Base-by-base conservation (phyloP, 2,329 filamentous ascomycete genomes). In the Penicillium verrucosum region DNA sequence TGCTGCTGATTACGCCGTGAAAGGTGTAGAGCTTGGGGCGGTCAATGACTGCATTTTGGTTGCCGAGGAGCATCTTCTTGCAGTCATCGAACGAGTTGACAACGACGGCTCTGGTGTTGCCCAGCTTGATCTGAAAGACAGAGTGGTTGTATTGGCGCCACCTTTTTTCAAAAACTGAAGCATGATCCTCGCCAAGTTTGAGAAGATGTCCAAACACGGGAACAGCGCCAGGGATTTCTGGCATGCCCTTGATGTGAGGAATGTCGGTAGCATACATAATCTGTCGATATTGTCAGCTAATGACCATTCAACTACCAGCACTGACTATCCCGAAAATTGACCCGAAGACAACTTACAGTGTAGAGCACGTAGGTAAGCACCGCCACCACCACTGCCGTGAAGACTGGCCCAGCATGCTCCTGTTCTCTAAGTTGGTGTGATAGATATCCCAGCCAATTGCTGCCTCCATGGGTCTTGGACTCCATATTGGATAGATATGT, bases 11-110 rank as follows among this genome's bases (percentile, higher is more conserved):
- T 1, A 90, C 85, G 0, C 82, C 87, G 70, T 91, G 88, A 67
- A 91, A 91, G 0, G 88, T 91, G 72, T 91, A 88, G 16, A 90
- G 81, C 32, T 79, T 89, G 0, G 89, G 89, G 1, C 89, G 82
- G 5, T 87, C 89, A 65, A 90, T 90, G 57, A 90, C 75, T 0
- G 88, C 83, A 1, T 87, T 88, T 65, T 90, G 88, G 64, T 91
- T 84, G 1, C 83, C 85, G 65, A 90, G 85, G 79, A 88, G 89
- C 54, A 91, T 79, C 60, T 66, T 79, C 51, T 81, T 82, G 25
- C 89, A 87, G 0, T 86, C 81, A 11, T 89, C 85, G 64, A 89
- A 90, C 0, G 83, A 85, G 64, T 91, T 92, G 49, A 88, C 87
- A 62, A 90, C 89, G 23, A 92, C 80, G 43, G 89, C 84, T 51